Base-by-base conservation (phyloP, 202 grass and related monocot species). In the Hordeum pubiflorum region DNA sequence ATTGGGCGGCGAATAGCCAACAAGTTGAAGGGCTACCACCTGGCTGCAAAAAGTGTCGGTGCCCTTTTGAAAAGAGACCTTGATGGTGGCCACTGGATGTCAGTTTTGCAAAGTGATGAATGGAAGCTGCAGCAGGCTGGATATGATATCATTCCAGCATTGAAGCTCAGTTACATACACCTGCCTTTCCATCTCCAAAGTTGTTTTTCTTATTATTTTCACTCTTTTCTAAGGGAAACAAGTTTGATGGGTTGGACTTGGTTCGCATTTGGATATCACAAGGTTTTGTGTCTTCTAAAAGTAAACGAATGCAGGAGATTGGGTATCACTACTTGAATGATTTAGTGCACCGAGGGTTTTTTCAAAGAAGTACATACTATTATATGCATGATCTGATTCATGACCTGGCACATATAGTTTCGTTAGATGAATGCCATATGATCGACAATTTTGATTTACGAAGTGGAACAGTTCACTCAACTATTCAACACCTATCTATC, bases 201-300 rank as follows among this genome's bases (percentile, higher is more conserved):
- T 2, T 83, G 86, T 58, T 87, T 87, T 55, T 41, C 50, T 26
- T 83, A 77, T 37, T 87, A 65, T 83, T 38, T 83, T 38, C 38
- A 43, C 26, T 83, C n/a, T 87, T 87, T 70, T 74, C 86, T 9
- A 87, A 74, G 20, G 65, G 22, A 10, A 40, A 69, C 44, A 41
- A 3, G 34, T 84, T 83, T 77, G 82, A 84, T 57, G 46, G 44
- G 24, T 15, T 58, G 36, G 72, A 84, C 3, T 56, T 84, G 61
- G 72, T 77, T 32, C 52, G 21, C 23, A 66, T 84, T 37, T 74
- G 44, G 74, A 77, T 87, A 66, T 80, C 80, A 56, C 79, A 64
- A 32, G 80, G 76, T 64, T 65, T 83, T 54, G 8, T 89, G 66
- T 38, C 18, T 38, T 57, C 32, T 22, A 3, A 4, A 67, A 67